Evolutionary conservation across 768 basidiomycete genomes (phyloP), one percentile per base, ranked within the genome.

Genomic region (Boletus vermiculosoides): DNA sequence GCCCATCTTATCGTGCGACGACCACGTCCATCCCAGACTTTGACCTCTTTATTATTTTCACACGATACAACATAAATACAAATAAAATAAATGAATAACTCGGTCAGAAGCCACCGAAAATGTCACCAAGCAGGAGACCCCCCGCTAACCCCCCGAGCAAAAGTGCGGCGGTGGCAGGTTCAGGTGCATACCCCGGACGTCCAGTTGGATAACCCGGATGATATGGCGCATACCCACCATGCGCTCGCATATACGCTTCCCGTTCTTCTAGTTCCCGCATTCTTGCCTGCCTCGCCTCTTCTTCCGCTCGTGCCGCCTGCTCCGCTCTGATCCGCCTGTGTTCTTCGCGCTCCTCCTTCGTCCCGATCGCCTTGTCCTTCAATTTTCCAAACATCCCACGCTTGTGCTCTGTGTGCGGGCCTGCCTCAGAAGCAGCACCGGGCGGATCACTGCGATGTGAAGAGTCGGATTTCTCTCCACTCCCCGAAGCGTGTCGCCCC

Each of bases 311-410:
- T n/a, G 59, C 67, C 40, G 64, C 50, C 50, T 73, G 72, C 63
- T 74, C 68, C 7, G 67, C 69, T 53, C 65, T 63, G 46, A 73
- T 65, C 18, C 64, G 69, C 62, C 61, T 74, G 28, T 73, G 71
- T 44, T 76, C 75, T 64, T 84, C 81, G 6, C 85, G 74, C 68
- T 87, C 85, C 62, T 86, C 85, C 66, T 83, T 84, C 3, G 84
- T 86, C 1, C 83, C 83, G 13, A 83, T 80, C 0, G 82, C 75
- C 64, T 82, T 85, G 63, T 87, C 85, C 64, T 85, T 87, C 61
- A 88, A 56, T 63, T 78, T 84, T 1, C 77, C 80, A 59, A 89
- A 76, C 58, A 88, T 74, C 0, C 86, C 81, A 28, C 80, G 73
- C 59, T 81, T 81, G 47, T 74, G 67, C 23, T 69, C 66, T n/a